Evolutionary conservation across 345 rosid genomes (phyloP), one percentile per base, ranked within the genome.

Genomic region (Eucalyptus pauciflora): DNA sequence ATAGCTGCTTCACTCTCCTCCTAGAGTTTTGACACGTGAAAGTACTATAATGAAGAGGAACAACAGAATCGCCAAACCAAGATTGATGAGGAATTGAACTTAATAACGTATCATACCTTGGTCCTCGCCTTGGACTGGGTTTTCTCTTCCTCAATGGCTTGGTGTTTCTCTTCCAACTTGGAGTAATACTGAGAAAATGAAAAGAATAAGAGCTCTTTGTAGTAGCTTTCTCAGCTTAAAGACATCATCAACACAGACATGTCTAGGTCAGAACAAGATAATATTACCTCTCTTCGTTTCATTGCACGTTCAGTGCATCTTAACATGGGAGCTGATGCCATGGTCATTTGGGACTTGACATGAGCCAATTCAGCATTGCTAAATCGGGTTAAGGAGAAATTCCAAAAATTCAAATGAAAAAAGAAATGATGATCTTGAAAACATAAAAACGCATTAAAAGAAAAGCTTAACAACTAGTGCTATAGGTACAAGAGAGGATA

Each of bases 1-100:
- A 98, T 92, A 15, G 96, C 98, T 76, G 98, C 97, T 80, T 97
- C 97, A 94, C 93, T 96, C 93, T 98, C 99, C 93, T 96, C 99
- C 99, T 96, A 88, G 85, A 41, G 48, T 76, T 76, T 76, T 13
- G 48, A 41, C 85, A 76, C 20, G 48, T 14, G 94, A 69, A 69
- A 37, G 24, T 25, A 18, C 17, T 45, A 50, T 83, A 13, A 31
- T 49, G 86, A 85, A 83, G 43, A 37, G 49, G 41, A 37, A 50
- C 18, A 7, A 85, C 50, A 41, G 17, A 54, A 85, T 83, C 7
- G 13, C 41, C 25, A 15, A 8, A 69, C 45, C 27, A 41, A 69
- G 60, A 76, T 76, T 76, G 85, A 76, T 76, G 85, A 76, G 85
- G 85, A 20, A 76, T 76, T 41, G 45, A 13, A 76, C 29, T 76